These are phyloP conservation scores for Erythrobasidium yunnanense DNA, from an alignment of 768 basidiomycete species.

Conservation along the genomic window DNA sequence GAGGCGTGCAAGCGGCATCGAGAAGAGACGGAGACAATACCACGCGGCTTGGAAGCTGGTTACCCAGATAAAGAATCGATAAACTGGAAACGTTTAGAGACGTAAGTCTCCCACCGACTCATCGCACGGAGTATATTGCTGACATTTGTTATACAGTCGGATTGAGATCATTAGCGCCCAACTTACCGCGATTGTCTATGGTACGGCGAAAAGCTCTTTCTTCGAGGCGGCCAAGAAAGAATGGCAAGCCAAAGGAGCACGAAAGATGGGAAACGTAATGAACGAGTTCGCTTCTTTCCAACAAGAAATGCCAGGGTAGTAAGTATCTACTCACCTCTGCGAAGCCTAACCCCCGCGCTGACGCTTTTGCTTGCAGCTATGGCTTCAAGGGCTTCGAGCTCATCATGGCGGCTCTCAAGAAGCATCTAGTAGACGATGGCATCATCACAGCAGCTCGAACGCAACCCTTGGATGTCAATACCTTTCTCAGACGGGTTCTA, in stretches of 20 bases:
- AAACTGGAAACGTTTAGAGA: conserved; percentile 20
- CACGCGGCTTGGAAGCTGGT: conserved; percentile 22
- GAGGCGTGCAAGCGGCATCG: conserved; percentile 32
- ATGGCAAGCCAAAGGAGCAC: conserved; percentile 52
- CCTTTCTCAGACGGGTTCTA: conserved; percentile 73
- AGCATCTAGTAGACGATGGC: conserved; percentile 52
- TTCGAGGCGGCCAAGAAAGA: conserved; percentile 38
- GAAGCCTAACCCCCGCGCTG: no score
- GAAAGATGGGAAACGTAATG: conserved; percentile 56
- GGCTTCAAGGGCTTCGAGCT: conserved; percentile 73
- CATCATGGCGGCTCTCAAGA: conserved; percentile 63
- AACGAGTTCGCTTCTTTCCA: conserved; percentile 71
- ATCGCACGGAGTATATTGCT: not conserved
- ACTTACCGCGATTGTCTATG: conserved; percentile 5
- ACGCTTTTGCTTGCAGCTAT: conserved; percentile 49
- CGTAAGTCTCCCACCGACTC: conserved; percentile 19
- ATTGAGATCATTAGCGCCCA: conserved; percentile 3
- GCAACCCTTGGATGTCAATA: conserved; percentile 54
- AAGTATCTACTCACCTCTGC: conserved; percentile 42
- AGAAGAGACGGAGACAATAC: conserved; percentile 30
- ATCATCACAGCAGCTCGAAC: conserved; percentile 47
- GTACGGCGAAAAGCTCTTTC: conserved; percentile 12
- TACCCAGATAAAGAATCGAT: conserved; percentile 23
- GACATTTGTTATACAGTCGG: conserved; percentile 6
- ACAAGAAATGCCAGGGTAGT: conserved; percentile 83